Evolutionary conservation across 345 rosid genomes (phyloP).

Genomic region (Salix dunnii): DNA sequence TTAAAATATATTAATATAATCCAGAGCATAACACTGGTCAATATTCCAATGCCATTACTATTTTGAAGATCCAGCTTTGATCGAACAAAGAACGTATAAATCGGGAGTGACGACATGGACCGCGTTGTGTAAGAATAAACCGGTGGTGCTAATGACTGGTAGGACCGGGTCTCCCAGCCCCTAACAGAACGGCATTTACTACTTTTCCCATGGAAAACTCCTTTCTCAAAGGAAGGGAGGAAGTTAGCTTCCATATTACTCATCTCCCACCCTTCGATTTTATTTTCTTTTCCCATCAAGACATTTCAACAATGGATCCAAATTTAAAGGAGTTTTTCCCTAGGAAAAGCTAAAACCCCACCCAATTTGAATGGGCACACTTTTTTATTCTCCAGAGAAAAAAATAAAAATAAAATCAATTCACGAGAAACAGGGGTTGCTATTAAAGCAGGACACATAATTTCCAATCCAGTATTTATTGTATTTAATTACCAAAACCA

Average conservation of each 20-base stretch:
- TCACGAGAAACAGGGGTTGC: background rate
- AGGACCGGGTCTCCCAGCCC: conserved; percentile 40
- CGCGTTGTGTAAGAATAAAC: background rate
- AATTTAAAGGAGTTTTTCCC: conserved; percentile 32
- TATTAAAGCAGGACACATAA: background rate
- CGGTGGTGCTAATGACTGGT: background rate
- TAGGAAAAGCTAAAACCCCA: background rate
- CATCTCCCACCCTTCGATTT: conserved; percentile 39
- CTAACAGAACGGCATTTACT: conserved; percentile 46
- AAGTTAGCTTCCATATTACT: conserved; percentile 16
- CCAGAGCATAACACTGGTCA: too few relatives aligned
- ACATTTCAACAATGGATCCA: conserved; percentile 50
- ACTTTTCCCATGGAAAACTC: conserved; percentile 25
- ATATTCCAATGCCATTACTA: too few relatives aligned
- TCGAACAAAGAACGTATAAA: conserved; percentile 2
- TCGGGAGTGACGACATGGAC: conserved; percentile 13
- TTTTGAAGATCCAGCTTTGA: background rate
- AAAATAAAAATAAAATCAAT: background rate
- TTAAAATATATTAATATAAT: too few relatives aligned
- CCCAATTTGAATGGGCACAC: background rate
- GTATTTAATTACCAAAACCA: background rate
- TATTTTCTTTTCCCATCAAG: conserved; percentile 6
- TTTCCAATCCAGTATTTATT: background rate
- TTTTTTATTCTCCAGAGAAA: background rate
- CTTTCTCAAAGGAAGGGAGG: conserved; percentile 21